These are phyloP conservation scores for Aspergillus candidus DNA, from an alignment of 2,329 filamentous ascomycete species.

Conservation along the genomic window DNA sequence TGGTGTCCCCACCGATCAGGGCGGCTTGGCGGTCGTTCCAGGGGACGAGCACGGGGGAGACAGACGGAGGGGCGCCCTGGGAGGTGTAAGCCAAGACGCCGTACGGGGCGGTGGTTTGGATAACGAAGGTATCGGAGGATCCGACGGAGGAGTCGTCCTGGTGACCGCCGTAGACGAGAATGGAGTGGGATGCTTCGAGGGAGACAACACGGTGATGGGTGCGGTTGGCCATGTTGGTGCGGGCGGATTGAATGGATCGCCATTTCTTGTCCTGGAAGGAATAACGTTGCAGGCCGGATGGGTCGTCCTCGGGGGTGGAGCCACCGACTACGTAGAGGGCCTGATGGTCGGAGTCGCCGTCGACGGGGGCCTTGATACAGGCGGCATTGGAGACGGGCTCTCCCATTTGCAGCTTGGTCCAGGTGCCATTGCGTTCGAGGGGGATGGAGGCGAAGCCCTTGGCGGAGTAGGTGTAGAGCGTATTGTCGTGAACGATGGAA, in stretches of 20 bases:
- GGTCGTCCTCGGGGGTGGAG: slow-evolving; percentile 50
- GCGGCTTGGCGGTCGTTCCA: slow-evolving; percentile 67
- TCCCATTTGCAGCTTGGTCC: slow-evolving; percentile 61
- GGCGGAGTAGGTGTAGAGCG: slow-evolving; percentile 75
- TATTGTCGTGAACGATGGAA: slow-evolving; percentile 72
- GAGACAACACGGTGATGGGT: slow-evolving; percentile 71
- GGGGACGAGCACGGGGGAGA: slow-evolving; percentile 64
- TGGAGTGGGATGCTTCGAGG: slow-evolving; percentile 61
- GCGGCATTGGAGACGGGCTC: slow-evolving; percentile 66
- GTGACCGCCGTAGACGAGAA: slow-evolving; percentile 75
- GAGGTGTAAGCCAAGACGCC: slow-evolving; percentile 54
- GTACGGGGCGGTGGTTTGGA: slow-evolving; percentile 62
- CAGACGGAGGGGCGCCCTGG: slow-evolving; percentile 53
- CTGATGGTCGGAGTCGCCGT: slow-evolving; percentile 51
- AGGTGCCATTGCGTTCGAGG: slow-evolving; percentile 63
- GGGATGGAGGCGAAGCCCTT: slow-evolving; percentile 68
- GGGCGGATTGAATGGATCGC: slow-evolving; percentile 49
- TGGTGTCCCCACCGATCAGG: slow-evolving; percentile 65
- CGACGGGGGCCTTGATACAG: slow-evolving; percentile 65
- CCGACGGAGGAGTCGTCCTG: slow-evolving; percentile 52
- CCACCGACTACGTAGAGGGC: slow-evolving; percentile 81
- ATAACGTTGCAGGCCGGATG: slow-evolving; percentile 69
- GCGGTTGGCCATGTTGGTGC: slow-evolving; percentile 59
- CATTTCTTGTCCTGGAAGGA: slow-evolving; percentile 53
- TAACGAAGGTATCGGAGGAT: slow-evolving; percentile 70